Evolutionary conservation across 305 asterid species (phyloP), one percentile per base, ranked within the genome.

Genomic region (Fraxinus velutina): DNA sequence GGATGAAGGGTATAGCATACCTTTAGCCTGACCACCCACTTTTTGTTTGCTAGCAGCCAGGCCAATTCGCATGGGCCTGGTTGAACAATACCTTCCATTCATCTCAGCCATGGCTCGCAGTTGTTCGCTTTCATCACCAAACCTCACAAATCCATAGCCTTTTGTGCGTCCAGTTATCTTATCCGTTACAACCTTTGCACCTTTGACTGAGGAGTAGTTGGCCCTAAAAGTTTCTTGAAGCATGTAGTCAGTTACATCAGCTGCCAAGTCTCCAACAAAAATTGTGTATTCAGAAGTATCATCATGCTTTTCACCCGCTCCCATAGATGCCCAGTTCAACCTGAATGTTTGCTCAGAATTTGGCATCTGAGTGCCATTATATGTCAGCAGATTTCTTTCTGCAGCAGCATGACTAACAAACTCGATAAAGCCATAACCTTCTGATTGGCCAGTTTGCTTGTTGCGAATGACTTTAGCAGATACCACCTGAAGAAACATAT

Each of bases 251-350:
- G 93, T 89, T 17, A 93, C 96, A 84, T 91, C 97, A 44, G 94
- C 92, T 10, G 97, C 92, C 88, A 93, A 89, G 83, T 93, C 97
- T 70, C 97, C 97, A 74, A 93, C 97, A 86, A 93, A 93, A 60
- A 93, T 84, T 42, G 96, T 93, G 86, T 89, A 86, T 50, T 90
- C 97, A 7, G 92, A 89, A 21, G 89, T 78, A 78, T 90, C 92
- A 50, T 88, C 96, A 9, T 93, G 93, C 74, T 88, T 93, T 82
- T 91, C 97, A 77, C 96, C 96, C 13, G 96, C 91, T 52, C 97
- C 97, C 84, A 88, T 90, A 44, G 96, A 88, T 57, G 97, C 97
- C 97, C 97, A 93, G 85, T 93, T 93, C 86, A 93, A 34, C 70
- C 93, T 82, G 84, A 93, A 93, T 50, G 88, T 79, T 74, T 93